These are phyloP conservation scores for Monosporascus sp. DNA, from an alignment of 2,329 filamentous ascomycete genomes.

Conservation along the genomic window DNA sequence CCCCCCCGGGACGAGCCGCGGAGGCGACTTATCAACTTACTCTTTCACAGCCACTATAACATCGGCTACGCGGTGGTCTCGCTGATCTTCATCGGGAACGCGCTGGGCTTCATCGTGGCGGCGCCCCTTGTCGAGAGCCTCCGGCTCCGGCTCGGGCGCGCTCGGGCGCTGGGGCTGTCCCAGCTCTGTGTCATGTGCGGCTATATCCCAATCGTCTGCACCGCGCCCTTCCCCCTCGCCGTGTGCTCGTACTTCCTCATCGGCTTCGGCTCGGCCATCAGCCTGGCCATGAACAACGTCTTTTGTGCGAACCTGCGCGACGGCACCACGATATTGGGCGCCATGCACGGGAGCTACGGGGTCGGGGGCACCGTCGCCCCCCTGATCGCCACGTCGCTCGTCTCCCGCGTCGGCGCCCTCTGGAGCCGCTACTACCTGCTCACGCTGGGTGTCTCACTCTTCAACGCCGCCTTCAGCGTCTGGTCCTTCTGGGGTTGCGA, in stretches of 20 bases:
- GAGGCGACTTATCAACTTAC: background rate
- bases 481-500: constrained; percentile 71
- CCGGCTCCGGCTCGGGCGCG: constrained; percentile 57
- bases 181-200: constrained; percentile 52
- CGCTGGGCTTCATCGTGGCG: constrained; percentile 68
- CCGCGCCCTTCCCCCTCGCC: constrained; percentile 65
- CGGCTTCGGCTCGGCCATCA: constrained; percentile 52
- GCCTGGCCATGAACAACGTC: constrained; percentile 52
- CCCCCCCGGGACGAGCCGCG: background rate
- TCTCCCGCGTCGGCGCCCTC: constrained; percentile 45
- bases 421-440: constrained; percentile 75
- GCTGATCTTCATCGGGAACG: constrained; percentile 74
- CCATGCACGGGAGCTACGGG: constrained; percentile 63
- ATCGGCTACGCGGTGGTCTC: constrained; percentile 77
- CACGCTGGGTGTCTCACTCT: constrained; percentile 49
- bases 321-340: constrained; percentile 51
- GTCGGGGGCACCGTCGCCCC: constrained; percentile 62
- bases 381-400: constrained; percentile 68
- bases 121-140: constrained; percentile 65
- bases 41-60: constrained; percentile 49
- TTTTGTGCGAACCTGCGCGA: constrained; percentile 52
- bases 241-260: constrained; percentile 65
- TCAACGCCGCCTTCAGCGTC: constrained; percentile 51
- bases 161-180: constrained; percentile 55
- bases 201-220: constrained; percentile 60